phyloP scores from a whole-genome alignment of 495 filamentous ascomycete genomes.

The Trichoderma erinaceum region DNA sequence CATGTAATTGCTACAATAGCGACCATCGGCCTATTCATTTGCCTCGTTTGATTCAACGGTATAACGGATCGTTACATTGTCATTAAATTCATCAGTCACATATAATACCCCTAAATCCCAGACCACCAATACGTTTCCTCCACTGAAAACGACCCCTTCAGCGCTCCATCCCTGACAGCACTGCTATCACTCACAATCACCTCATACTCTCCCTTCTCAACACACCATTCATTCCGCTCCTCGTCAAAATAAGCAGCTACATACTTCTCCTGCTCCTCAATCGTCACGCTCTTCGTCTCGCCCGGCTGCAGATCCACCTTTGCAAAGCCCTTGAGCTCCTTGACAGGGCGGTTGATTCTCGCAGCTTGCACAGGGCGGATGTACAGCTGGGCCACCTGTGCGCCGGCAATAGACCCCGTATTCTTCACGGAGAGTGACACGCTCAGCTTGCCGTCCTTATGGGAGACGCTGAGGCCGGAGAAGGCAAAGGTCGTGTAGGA shows the following conservation, averaged over 20 bases:
- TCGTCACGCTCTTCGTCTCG: slow-evolving; percentile 51
- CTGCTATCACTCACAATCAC: slow-evolving; percentile 51
- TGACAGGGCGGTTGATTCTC: slow-evolving; percentile 52
- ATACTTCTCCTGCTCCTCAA: slow-evolving; percentile 53
- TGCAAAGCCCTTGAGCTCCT: slow-evolving; percentile 67
- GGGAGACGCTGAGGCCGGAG: slow-evolving; percentile 40
- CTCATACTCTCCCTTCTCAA: slow-evolving; percentile 58
- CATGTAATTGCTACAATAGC: no score
- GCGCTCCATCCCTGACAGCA: slow-evolving; percentile 31
- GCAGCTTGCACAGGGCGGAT: slow-evolving; percentile 38
- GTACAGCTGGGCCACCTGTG: slow-evolving; percentile 63
- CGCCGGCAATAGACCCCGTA: slow-evolving; percentile 56
- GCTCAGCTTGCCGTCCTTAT: slow-evolving; percentile 33
- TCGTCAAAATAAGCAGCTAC: slow-evolving; percentile 69
- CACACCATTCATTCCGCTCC: slow-evolving; percentile 56
- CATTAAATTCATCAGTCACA: not conserved
- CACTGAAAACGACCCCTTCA: slow-evolving; percentile 45
- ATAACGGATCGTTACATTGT: not conserved
- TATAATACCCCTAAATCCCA: slow-evolving; percentile 26
- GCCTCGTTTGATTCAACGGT: no score
- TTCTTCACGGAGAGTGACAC: slow-evolving; percentile 44
- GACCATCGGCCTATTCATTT: no score
- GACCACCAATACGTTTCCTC: slow-evolving; percentile 55
- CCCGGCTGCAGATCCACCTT: slow-evolving; percentile 62
- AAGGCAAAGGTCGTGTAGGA: slow-evolving; percentile 66